phyloP scores from a whole-genome alignment of 2,329 filamentous ascomycete genomes.

The Fusarium robinianum region DNA sequence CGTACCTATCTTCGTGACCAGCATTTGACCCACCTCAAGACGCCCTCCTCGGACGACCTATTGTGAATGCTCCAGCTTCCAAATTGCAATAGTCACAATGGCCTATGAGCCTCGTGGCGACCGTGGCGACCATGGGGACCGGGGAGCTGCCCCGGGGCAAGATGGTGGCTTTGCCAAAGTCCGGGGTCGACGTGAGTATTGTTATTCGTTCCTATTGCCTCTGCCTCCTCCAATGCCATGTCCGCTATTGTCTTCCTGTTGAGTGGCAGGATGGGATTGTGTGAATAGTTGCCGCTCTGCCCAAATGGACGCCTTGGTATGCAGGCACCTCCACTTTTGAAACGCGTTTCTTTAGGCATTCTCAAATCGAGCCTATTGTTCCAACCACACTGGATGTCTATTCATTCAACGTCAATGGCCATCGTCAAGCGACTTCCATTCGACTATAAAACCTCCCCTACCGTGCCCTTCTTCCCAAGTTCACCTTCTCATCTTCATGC shows the following conservation, averaged over 20 bases:
- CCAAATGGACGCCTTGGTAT: no score
- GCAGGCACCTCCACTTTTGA: no score
- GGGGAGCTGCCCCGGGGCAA: conserved; percentile 45
- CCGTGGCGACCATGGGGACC: conserved; percentile 51
- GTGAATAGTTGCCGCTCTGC: background rate
- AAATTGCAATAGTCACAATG: conserved; percentile 45
- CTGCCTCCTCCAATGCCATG: conserved; percentile 3
- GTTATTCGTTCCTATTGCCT: conserved; percentile 6
- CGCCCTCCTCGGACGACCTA: conserved; percentile 25
- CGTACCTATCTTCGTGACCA: no score
- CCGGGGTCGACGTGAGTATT: conserved; percentile 56
- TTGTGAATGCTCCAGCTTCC: conserved; percentile 32
- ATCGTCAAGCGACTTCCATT: no score
- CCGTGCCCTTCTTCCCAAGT: no score
- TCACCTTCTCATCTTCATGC: no score
- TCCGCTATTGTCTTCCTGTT: background rate
- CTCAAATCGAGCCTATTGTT: no score
- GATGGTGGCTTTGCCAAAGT: conserved; percentile 54
- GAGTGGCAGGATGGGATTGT: conserved; percentile 23
- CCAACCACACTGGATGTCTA: no score
- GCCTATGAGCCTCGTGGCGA: conserved; percentile 55
- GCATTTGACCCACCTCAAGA: conserved; percentile 26
- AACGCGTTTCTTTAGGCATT: no score
- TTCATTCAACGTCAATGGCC: no score
- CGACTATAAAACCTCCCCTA: no score